Evolutionary conservation across 208 protist species (phyloP).

Genomic region (Porcisia hertigi): DNA sequence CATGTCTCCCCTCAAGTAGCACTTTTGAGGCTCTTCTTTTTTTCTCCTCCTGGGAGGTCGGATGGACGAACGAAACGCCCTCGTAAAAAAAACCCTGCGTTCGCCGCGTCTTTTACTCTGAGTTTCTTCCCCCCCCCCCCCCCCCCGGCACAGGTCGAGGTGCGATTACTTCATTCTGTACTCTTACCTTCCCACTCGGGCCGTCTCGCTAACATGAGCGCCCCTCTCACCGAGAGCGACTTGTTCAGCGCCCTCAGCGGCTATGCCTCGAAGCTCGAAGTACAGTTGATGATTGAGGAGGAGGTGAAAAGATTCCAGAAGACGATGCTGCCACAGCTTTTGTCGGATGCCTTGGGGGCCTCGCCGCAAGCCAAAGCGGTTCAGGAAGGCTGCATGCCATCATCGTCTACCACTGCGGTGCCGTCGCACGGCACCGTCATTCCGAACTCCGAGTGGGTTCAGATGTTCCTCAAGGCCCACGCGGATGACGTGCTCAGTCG

Average conservation of each 20-base stretch:
- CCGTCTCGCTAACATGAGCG: conserved; percentile 13
- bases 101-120: too few relatives aligned
- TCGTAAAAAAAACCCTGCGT: too few relatives aligned
- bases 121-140: not conserved
- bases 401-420: not conserved
- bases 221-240: conserved; percentile 26
- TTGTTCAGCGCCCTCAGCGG: conserved; percentile 41
- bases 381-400: not conserved
- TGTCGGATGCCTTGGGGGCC: not conserved
- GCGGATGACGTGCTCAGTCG: conserved; percentile 24
- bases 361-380: not conserved
- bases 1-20: too few relatives aligned
- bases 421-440: not conserved
- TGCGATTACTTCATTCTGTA: not conserved
- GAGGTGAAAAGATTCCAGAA: conserved; percentile 36
- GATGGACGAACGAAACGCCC: too few relatives aligned
- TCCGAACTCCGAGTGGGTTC: conserved; percentile 28
- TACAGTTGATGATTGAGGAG: conserved; percentile 68
- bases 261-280: conserved; percentile 57
- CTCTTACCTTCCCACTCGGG: not conserved
- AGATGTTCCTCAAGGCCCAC: conserved; percentile 35
- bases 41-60: too few relatives aligned
- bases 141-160: not conserved
- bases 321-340: conserved; percentile 25
- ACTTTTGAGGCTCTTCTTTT: too few relatives aligned